Percentiles rank a stretch among this genome's conserved stretches.
These are phyloP conservation scores for Saprolegnia diclina DNA, from an alignment of 352 stramenopile genomes.

Conservation along the genomic window DNA sequence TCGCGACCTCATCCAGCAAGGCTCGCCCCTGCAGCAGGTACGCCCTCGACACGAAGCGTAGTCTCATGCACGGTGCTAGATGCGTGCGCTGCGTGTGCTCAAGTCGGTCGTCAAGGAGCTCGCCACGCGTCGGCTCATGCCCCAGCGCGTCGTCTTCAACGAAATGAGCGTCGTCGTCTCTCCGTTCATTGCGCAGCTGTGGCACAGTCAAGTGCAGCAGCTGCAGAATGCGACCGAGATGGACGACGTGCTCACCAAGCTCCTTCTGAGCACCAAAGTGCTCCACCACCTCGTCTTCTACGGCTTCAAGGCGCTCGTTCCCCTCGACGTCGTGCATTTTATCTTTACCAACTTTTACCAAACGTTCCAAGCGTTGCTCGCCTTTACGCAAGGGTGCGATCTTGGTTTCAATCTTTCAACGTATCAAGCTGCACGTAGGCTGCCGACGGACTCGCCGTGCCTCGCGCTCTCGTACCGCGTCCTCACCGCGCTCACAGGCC, in stretches of 20 bases:
- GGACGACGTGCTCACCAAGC: neutral
- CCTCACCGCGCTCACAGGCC: constrained; percentile 50
- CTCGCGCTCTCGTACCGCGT: constrained; percentile 49
- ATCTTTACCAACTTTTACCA: constrained; percentile 25
- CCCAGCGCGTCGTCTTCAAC: constrained; percentile 77
- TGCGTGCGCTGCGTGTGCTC: constrained; percentile 48
- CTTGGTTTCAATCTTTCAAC: neutral
- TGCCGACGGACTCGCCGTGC: constrained; percentile 2
- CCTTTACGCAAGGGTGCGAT: constrained; percentile 10
- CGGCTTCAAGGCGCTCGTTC: constrained; percentile 25
- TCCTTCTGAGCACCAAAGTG: constrained; percentile 20
- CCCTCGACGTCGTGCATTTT: constrained; percentile 23
- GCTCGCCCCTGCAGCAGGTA: constrained; percentile 14
- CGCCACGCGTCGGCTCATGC: constrained; percentile 61
- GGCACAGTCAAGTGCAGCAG: constrained; percentile 6
- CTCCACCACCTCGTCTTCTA: constrained; percentile 25
- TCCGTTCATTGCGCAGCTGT: constrained; percentile 17
- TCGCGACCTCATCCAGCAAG: constrained; percentile 40
- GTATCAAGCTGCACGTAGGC: neutral
- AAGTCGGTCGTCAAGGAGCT: constrained; percentile 79
- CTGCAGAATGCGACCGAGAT: constrained; percentile 2
- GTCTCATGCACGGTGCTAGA: constrained; percentile 29
- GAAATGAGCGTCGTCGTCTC: constrained; percentile 36
- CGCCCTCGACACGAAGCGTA: neutral
- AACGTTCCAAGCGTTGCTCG: constrained; percentile 15